Evolutionary conservation across 1,284 basidiomycete species (phyloP), one percentile per base, ranked within the genome.

Genomic region (Pyrrhoderma noxium): DNA sequence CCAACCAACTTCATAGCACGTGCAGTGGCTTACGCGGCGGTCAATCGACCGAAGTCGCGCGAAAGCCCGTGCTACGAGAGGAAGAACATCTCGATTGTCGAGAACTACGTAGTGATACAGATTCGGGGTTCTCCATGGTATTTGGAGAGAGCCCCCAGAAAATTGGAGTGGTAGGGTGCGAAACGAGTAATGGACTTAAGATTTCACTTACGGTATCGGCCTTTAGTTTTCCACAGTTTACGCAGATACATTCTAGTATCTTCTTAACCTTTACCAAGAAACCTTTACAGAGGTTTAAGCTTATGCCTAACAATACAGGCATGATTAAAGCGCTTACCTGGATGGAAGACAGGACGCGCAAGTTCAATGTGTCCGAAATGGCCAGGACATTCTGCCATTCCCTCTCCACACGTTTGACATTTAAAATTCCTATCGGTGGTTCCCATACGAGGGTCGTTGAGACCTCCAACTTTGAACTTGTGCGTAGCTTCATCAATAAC

Each of bases 231-330:
- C 96, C 96, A 70, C 96, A 99, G 66, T 95, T 94, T 62, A 94
- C 90, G 76, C 96, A 99, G 61, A 99, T 92, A 71, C 89, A 91
- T 77, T 99, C 96, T 72, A 98, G 73, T 63, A 99, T 97, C 79
- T 99, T 99, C 76, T 99, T 99, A 68, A 98, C 93, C 82, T 98
- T 99, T 69, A 91, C 81, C 63, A 99, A 85, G 73, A 99, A 99
- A 48, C 96, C 93, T 93, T 61, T 36, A 16, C 3, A 23, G 34
- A 37, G 36, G 40, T 19, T 5, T 31, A 31, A 31, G 27, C 27
- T 11, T 31, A 5, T 5, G 27, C 11, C 11, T 45, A 16, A 31
- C 38, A 11, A 16, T 37, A 22, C 23, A 40, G 38, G 40, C 34
- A 37, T 34, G 5, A n/a, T n/a, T n/a, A n/a, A 27, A 22, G 19